Base-by-base conservation (phyloP, 495 filamentous ascomycete species). In the Penicillium cataractarum region DNA sequence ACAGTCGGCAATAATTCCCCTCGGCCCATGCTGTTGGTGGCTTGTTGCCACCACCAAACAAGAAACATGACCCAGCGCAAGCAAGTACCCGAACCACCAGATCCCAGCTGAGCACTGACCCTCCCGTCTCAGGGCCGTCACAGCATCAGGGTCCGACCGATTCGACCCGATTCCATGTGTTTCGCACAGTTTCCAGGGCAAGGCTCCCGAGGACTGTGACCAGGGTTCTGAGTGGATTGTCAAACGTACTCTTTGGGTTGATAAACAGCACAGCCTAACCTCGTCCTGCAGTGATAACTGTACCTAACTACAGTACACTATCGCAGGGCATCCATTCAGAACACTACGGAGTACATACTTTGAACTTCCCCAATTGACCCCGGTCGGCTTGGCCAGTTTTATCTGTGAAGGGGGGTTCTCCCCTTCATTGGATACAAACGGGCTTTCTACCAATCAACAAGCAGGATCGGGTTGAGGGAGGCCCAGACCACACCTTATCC, bases 401-500 rank as follows among this genome's bases (percentile, higher is more conserved):
- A 46, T 46, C 24, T 46, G 42, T 17, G 42, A 46, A 24, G 42
- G 46, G 40, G 19, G 9, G 19, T 12, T 33, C 35, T 1, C 21
- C n/a, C 50, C 29, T 32, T 49, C 9, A 17, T 50, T 50, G 46
- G 24, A 17, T 29, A 29, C 26, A 50, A 29, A 50, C 46, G 21
- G 24, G 8, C 0, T 8, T 2, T 24, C 46, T 24, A 6, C 58
- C 58, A 60, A 60, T 60, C 58, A 54, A 46, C 39, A 39, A 35
- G 31, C 33, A 32, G n/a, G 61, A 31, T 63, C 27, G 32, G 44
- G 4, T 46, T 48, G 17, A 6, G 15, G 0, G 54, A 58, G 62
- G 65, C 58, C 65, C 65, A 68, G 65, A 68, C 65, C 65, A 68
- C 62, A 64, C 55, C 65, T 67, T 64, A 67, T 67, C 65, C 65